Evolutionary conservation across 1,139 yeast species (phyloP).

Genomic region (Saccharomyces hybrid): DNA sequence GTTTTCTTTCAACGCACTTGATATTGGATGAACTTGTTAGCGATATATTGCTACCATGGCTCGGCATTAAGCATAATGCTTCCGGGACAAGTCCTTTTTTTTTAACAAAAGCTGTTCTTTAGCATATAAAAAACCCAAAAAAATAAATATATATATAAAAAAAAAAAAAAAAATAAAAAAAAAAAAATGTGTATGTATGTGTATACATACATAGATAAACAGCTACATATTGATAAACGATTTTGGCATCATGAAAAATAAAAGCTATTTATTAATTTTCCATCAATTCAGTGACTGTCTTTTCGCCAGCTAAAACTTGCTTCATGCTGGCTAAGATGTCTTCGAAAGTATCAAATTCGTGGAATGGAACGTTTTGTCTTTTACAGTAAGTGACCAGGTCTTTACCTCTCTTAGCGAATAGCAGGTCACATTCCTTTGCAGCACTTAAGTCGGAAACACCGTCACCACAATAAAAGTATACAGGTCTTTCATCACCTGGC

Average conservation of each 20-base stretch:
- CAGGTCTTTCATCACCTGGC: conserved; percentile 40
- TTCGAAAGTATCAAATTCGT: conserved; percentile 66
- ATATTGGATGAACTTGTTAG: background rate
- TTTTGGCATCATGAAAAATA: background rate
- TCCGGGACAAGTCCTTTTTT: background rate
- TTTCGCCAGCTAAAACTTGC: conserved; percentile 39
- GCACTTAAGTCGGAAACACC: conserved; percentile 95
- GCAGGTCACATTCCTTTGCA: conserved; percentile 85
- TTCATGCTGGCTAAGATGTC: conserved; percentile 60
- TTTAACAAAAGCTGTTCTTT: background rate
- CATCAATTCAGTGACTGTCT: conserved; percentile 37
- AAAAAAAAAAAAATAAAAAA: too few species aligned
- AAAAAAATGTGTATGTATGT: too few species aligned
- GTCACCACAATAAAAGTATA: conserved; percentile 87
- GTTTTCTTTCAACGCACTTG: background rate
- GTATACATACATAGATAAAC: background rate
- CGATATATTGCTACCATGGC: background rate
- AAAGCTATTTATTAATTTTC: conserved; percentile 26
- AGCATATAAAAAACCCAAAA: background rate
- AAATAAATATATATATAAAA: too few species aligned
- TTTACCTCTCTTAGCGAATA: conserved; percentile 88
- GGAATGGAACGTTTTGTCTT: conserved; percentile 73
- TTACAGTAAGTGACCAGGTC: conserved; percentile 82
- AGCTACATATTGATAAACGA: background rate
- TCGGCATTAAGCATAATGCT: background rate